A percentile compares a stretch with the other conserved stretches of the same genome.
These are phyloP conservation scores for Penicillium macrosclerotiorum DNA, from an alignment of 495 filamentous ascomycete species.

Conservation along the genomic window DNA sequence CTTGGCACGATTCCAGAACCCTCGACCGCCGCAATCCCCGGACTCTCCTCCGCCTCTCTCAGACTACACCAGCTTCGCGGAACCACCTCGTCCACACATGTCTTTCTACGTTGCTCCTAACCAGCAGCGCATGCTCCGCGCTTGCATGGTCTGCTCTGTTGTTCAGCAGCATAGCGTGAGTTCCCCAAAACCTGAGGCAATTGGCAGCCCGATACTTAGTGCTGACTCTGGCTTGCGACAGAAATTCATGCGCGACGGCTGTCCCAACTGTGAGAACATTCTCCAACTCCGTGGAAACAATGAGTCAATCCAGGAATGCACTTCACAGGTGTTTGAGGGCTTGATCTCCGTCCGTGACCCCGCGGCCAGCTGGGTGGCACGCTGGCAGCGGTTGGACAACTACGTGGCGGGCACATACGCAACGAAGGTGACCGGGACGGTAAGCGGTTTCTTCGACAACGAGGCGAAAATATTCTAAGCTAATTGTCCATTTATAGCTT, in stretches of 20 bases:
- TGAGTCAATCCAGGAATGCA: constrained; percentile 87
- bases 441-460: constrained; percentile 30
- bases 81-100: constrained; percentile 21
- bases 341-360: constrained; percentile 80
- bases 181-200: background rate
- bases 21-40: constrained; percentile 12
- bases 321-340: constrained; percentile 91
- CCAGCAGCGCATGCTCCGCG: constrained; percentile 78
- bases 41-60: constrained; percentile 6
- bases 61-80: background rate
- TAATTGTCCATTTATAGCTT: constrained; percentile 34
- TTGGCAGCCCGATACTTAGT: background rate
- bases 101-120: constrained; percentile 60
- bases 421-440: constrained; percentile 80
- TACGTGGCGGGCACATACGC: constrained; percentile 89
- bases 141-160: constrained; percentile 97
- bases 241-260: constrained; percentile 82
- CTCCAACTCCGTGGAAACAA: constrained; percentile 73
- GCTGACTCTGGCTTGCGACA: constrained; percentile 28
- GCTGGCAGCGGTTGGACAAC: constrained; percentile 87
- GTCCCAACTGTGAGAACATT: constrained; percentile 93
- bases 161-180: constrained; percentile 75
- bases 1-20: constrained; percentile 28
- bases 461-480: background rate
- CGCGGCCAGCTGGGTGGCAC: constrained; percentile 79